Base-by-base conservation (phyloP, 2,329 filamentous ascomycete genomes). In the Phoma sp. region DNA sequence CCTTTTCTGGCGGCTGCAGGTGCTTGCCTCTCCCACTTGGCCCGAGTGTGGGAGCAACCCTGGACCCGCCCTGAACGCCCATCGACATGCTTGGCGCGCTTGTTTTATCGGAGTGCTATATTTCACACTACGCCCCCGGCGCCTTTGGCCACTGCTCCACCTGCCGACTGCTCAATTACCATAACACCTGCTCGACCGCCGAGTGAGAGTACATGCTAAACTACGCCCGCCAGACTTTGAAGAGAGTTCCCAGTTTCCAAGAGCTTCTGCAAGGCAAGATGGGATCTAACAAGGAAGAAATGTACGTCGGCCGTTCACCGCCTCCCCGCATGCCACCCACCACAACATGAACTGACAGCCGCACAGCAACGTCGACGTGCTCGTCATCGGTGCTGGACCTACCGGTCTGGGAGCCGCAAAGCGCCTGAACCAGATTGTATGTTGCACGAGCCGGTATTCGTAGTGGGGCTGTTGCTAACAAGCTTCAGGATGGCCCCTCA, bases 321-420 rank as follows among this genome's bases (percentile, higher is more conserved):
- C 68, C 66, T 58, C 57, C 65, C 54, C 53, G 42, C 49, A 21
- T 37, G 46, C 17, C 51, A 28, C 37, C 43, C 42, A 25, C 23
- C 34, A 18, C 42, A 40, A 45, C 39, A 59, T 40, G 34, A 57
- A 47, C 60, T 69, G 62, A 75, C 68, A 26, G 21, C 42, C 23
- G 18, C 42, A 39, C 77, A 96, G 92, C 78, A 88, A 92, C 73
- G 92, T 98, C 76, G 95, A 99, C 80, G 90, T 99, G 68, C 91
- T 99, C 75, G 88, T 99, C 78, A 97, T 98, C 82, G 95, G 95
- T 75, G 93, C 93, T 80, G 95, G 95, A 75, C 95, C 95, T 70
- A 98, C 95, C 74, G 95, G 95, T 80, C 87, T 98, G 68, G 95
- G 95, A 84, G 95, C 95, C 76, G 95, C 95, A 70, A 99, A 99